Conservation (phyloP, 352 stramenopile species). For the Phytophthora lateralis region DNA sequence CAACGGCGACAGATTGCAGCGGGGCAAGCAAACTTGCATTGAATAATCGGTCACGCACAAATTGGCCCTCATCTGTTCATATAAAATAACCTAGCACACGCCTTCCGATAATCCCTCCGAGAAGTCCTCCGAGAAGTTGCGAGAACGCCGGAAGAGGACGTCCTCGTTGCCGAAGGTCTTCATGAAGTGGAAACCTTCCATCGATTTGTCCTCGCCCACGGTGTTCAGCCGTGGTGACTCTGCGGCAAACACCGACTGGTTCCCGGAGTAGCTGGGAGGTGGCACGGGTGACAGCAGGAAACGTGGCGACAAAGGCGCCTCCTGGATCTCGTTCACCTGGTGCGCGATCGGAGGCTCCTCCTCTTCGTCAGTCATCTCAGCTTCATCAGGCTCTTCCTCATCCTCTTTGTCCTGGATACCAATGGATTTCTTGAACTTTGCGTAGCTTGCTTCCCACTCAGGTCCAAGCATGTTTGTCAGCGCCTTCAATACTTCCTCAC, state of each 20-base stretch:
- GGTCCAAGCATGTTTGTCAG: constrained; percentile 77
- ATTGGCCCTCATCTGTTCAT: constrained; percentile 19
- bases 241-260: constrained; percentile 46
- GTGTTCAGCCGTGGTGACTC: constrained; percentile 52
- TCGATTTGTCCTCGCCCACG: constrained; percentile 43
- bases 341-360: constrained; percentile 24
- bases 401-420: constrained; percentile 42
- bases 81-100: constrained; percentile 69
- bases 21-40: constrained; percentile 7
- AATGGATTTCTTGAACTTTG: constrained; percentile 61
- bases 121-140: constrained; percentile 77
- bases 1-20: neutral
- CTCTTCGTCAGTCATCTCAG: constrained; percentile 30
- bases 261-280: constrained; percentile 42
- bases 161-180: constrained; percentile 74
- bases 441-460: constrained; percentile 81
- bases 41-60: constrained; percentile 15
- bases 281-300: constrained; percentile 55
- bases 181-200: constrained; percentile 55
- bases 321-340: constrained; percentile 45
- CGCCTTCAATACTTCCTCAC: constrained; percentile 84
- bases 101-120: constrained; percentile 78
- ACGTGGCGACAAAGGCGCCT: constrained; percentile 56
- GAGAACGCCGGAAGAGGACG: constrained; percentile 64
- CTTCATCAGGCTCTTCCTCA: constrained; percentile 28